Evolutionary conservation across 768 basidiomycete species (phyloP).

Genomic region (Rhodotorula taiwanensis): DNA sequence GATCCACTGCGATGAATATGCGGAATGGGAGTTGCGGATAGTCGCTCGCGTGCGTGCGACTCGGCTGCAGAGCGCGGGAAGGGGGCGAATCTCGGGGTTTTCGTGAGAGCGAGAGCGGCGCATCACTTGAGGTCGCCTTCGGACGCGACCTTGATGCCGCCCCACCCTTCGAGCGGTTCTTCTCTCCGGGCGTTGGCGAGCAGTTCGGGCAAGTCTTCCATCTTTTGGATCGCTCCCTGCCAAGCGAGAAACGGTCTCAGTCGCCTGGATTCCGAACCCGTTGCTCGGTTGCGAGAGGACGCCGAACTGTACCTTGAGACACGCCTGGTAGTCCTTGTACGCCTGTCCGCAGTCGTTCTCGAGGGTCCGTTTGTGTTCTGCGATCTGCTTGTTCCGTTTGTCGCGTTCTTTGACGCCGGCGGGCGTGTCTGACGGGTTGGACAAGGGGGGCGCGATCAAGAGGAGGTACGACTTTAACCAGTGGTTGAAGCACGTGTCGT

Average conservation of each 20-base stretch:
- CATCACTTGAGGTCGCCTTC: conserved; percentile 9
- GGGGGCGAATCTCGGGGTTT: too few species aligned
- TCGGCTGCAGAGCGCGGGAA: too few species aligned
- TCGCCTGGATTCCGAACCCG: too few species aligned
- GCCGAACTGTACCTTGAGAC: conserved; percentile 84
- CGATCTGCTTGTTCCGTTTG: conserved; percentile 49
- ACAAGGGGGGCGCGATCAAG: conserved; percentile 51
- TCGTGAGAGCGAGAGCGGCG: too few species aligned
- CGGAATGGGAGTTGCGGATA: too few species aligned
- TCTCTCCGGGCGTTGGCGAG: conserved; percentile 73
- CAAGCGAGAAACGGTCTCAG: not conserved
- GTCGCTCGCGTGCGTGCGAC: too few species aligned
- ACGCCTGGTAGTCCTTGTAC: conserved; percentile 72
- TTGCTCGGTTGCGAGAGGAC: too few species aligned
- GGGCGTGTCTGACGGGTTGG: conserved; percentile 46
- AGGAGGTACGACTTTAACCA: conserved; percentile 98
- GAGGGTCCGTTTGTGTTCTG: conserved; percentile 78
- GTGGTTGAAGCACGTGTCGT: conserved; percentile 91
- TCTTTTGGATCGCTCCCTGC: conserved; percentile 64
- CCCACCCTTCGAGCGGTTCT: conserved; percentile 57
- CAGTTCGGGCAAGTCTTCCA: conserved; percentile 69
- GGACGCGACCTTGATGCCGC: conserved; percentile 32
- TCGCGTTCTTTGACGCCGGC: conserved; percentile 40
- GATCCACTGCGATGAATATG: too few species aligned
- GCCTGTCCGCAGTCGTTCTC: conserved; percentile 73